These are phyloP conservation scores for Centaurea solstitialis DNA, from an alignment of 129 eudicot genomes.

Conservation along the genomic window DNA sequence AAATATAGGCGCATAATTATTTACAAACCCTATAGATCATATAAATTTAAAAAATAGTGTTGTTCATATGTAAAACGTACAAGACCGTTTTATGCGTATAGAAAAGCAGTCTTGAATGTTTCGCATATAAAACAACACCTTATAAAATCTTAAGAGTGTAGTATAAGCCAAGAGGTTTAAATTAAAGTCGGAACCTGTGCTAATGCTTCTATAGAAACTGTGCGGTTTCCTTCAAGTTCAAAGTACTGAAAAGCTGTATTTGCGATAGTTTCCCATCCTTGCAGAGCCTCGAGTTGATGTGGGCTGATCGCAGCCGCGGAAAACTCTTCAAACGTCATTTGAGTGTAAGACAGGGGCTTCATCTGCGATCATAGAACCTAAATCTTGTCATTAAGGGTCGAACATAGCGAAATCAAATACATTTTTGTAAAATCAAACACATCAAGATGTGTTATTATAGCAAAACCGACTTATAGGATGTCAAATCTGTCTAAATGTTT, in stretches of 20 bases:
- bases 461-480: neutral
- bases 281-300: slow-evolving; percentile 92
- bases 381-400: neutral
- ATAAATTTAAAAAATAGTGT: too few relatives aligned
- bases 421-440: neutral
- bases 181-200: slow-evolving; percentile 54
- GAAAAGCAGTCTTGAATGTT: too few relatives aligned
- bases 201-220: slow-evolving; percentile 63
- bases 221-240: slow-evolving; percentile 83
- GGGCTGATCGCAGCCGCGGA: slow-evolving; percentile 85
- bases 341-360: slow-evolving; percentile 71
- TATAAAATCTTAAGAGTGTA: neutral
- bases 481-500: neutral
- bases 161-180: slow-evolving; percentile 3
- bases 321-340: slow-evolving; percentile 88
- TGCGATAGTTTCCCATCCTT: slow-evolving; percentile 80
- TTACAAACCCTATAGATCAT: too few relatives aligned
- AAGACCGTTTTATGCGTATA: too few relatives aligned
- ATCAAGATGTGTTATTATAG: neutral
- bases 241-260: slow-evolving; percentile 62
- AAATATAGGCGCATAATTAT: neutral
- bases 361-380: slow-evolving; percentile 42
- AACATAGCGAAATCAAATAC: neutral
- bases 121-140: neutral
- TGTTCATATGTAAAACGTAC: too few relatives aligned